Base-by-base conservation (phyloP, 169 alveolate genomes). In the Ichthyophthirius multifiliis region DNA sequence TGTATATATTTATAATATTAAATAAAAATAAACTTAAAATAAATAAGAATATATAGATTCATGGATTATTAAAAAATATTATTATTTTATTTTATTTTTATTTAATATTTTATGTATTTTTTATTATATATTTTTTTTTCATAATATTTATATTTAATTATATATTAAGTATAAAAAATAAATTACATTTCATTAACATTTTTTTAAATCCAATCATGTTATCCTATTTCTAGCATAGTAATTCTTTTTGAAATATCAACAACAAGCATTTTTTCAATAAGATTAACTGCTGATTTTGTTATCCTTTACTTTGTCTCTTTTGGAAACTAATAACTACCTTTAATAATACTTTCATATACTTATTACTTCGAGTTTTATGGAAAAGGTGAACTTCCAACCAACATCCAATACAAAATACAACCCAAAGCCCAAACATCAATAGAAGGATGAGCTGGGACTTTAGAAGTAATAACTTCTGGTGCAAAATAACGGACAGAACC, bases 381-480 rank as follows among this genome's bases (percentile, higher is more conserved):
- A 75, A 90, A 90, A 30, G 95, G 95, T 3, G 82, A 74, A 32
- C 77, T 65, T 5, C 95, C 95, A 30, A 74, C 46, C 5, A 90
- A 55, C 64, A 90, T 39, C 55, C 82, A 83, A 76, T 82, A 92
- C 15, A 92, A 75, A 31, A 92, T 92, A 18, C 89, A 86, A 6
- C 90, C 96, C 45, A 86, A 32, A 27, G 94, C 94, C 85, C 91
- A 92, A 5, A 92, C 84, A 75, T 92, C 96, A 16, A 81, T 81
- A 23, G 48, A 37, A 0, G 86, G 75, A 84, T 90, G 55, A 23
- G 76, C 74, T 80, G 75, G 31, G 55, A 65, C 75, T 31, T 83
- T 82, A 15, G 83, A 75, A 82, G 76, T 65, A 34, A 79, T 75
- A 73, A 65, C 92, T 88, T 93, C 92, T 67, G 89, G 93, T 45